A percentile compares a stretch with the other conserved stretches of the same genome.
phyloP scores from a whole-genome alignment of 1,284 basidiomycete genomes.

The Fomitopsis pinicola region DNA sequence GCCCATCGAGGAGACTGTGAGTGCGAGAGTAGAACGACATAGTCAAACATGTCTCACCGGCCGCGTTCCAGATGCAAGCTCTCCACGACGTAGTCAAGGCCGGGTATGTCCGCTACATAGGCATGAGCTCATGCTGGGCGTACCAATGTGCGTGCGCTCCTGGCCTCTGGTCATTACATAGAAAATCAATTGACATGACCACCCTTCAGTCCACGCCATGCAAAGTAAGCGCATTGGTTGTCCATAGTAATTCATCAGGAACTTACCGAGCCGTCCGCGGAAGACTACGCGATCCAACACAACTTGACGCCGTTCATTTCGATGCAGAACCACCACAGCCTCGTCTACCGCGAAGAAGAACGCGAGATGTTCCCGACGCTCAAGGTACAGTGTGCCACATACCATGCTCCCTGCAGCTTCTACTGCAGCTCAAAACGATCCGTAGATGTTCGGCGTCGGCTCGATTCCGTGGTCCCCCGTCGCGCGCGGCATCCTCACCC shows the following conservation, averaged over 20 bases:
- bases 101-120: slow-evolving; percentile 64
- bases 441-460: slow-evolving; percentile 32
- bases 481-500: slow-evolving; percentile 32
- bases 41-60: too few species aligned
- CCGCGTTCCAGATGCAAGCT: slow-evolving; percentile 43
- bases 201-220: slow-evolving; percentile 39
- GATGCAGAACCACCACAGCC: slow-evolving; percentile 48
- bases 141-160: slow-evolving; percentile 21
- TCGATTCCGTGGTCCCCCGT: slow-evolving; percentile 41
- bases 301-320: slow-evolving; percentile 46
- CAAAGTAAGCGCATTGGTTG: slow-evolving; percentile 30
- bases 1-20: slow-evolving; percentile 26
- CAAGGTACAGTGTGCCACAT: slow-evolving; percentile 14
- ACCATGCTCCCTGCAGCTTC: background rate
- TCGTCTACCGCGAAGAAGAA: slow-evolving; percentile 49
- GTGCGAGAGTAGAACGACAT: background rate
- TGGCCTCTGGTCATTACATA: background rate
- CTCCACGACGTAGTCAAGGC: slow-evolving; percentile 64
- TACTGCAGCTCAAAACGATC: too few species aligned
- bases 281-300: slow-evolving; percentile 32
- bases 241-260: background rate
- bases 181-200: background rate
- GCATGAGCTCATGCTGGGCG: slow-evolving; percentile 45
- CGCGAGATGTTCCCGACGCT: slow-evolving; percentile 46
- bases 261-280: background rate